A percentile compares a stretch with the other conserved stretches of the same genome.
These are phyloP conservation scores for Oryza glumipatula DNA, from an alignment of 176 grass and related monocot species.

Conservation along the genomic window DNA sequence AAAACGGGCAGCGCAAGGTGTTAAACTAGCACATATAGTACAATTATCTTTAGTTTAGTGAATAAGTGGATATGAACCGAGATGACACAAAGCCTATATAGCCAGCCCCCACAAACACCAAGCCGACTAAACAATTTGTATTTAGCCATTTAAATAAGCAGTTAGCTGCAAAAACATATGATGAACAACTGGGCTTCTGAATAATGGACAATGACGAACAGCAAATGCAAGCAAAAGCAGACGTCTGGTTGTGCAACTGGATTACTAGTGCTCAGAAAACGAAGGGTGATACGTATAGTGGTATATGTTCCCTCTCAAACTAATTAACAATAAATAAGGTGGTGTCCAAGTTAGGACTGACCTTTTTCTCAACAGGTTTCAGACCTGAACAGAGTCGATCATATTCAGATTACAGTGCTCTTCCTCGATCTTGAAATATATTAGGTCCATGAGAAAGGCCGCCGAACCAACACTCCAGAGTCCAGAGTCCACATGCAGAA, in stretches of 20 bases:
- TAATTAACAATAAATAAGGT: not conserved
- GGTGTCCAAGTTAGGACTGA: conserved; percentile 6
- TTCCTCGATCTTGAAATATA: conserved; percentile 39
- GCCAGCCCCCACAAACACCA: not conserved
- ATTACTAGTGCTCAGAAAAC: conserved; percentile 4
- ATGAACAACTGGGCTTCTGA: not conserved
- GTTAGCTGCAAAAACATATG: conserved; percentile 27
- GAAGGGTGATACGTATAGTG: conserved; percentile 18
- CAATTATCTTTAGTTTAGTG: not conserved
- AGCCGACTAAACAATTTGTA: not conserved
- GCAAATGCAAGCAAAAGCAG: not conserved
- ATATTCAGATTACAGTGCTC: conserved; percentile 22
- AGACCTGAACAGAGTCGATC: conserved; percentile 28
- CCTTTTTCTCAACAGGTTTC: conserved; percentile 38
- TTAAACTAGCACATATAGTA: not conserved
- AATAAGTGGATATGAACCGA: not conserved
- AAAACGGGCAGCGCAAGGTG: not conserved
- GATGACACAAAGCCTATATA: not conserved
- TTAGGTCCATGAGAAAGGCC: not conserved
- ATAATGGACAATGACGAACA: conserved; percentile 9
- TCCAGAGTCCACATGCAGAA: conserved; percentile 19
- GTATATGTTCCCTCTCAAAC: not conserved
- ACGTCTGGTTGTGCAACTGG: conserved; percentile 14
- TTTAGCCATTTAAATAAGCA: conserved; percentile 9
- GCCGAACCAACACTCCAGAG: not conserved